Evolutionary conservation across 495 filamentous ascomycete species (phyloP), one percentile per base, ranked within the genome.

Genomic region (Trichoderma gamsii): DNA sequence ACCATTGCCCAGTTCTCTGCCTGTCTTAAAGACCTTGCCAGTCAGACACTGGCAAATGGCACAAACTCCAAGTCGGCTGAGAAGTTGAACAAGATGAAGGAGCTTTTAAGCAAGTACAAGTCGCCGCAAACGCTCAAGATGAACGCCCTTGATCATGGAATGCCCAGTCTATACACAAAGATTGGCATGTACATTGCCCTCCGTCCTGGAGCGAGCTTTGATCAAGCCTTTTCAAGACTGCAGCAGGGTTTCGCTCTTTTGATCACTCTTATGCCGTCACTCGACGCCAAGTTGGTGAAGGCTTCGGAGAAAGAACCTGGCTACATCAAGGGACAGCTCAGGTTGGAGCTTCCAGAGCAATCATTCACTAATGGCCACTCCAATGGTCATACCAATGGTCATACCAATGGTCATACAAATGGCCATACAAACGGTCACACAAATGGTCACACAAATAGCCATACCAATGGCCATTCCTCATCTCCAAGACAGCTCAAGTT

Each of bases 231-330:
- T 66, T 66, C 6, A 23, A 70, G 49, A 23, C 59, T 76, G 25
- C 75, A 74, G 69, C 68, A 70, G 23, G 75, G 75, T 68, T 72
- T 76, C 38, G 63, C 68, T 27, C 75, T 74, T 46, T 72, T 74
- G 43, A 66, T 76, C 43, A 68, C 73, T 15, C 51, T 76, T 44
- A 71, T 76, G 23, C 75, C 75, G 12, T 72, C 65, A 3, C 74
- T 76, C 21, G 71, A 69, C 35, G 72, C 72, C 27, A 76, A 75
- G 67, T 71, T 76, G 8, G 74, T 74, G 3, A 25, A 51, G 7
- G 71, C 67, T 64, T 76, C 75, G 25, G 71, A 74, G 64, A 71
- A 76, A 49, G 75, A 76, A 64, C 64, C 74, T 27, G 75, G 72
- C 46, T 74, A 74, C 61, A 73, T 38, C 12, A 72, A 73, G 64